Base-by-base conservation (phyloP, 2,329 filamentous ascomycete genomes). In the Aspergillus sp. region DNA sequence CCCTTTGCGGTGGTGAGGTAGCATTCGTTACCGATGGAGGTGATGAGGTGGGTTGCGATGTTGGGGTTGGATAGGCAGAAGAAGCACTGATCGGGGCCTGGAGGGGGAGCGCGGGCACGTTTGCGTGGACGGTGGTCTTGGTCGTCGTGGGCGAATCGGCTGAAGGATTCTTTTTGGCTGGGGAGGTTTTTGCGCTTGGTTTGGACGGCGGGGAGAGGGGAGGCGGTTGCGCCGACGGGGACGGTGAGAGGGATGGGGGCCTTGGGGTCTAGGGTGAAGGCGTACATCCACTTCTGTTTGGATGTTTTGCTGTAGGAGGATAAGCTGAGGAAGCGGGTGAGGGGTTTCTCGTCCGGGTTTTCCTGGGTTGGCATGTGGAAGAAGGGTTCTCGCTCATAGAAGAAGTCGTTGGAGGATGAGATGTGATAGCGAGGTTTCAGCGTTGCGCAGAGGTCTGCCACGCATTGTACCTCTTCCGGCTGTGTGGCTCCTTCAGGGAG, bases 401-500 rank as follows among this genome's bases (percentile, higher is more conserved):
- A 91, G 56, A 83, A 83, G 6, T 75, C 68, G 1, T 81, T 76
- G 0, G 87, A 87, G 4, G 79, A 74, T 2, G 88, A 82, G 58
- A 97, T 83, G 65, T 97, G 90, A 60, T 98, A 98, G 27, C 88
- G 83, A n/a, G 93, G 93, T 63, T 90, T 93, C 13, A 98, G 68
- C 1, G 81, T 70, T 3, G 83, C 76, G 58, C 86, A 91, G 8
- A 98, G 75, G 47, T 94, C 86, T 5, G 90, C 82, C 34, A 97
- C 73, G 43, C 83, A 81, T 42, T 82, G 76, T n/a, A 80, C 79
- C 44, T 78, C 75, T 19, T 71, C 55, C 0, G 82, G 72, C 4
- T 75, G 66, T 2, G 68, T 65, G n/a, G 72, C 64, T 5, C 74
- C 72, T 8, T 79, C 76, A 4, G 78, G 72, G n/a, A 85, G 65